Conservation (phyloP, 2,329 filamentous ascomycete species). For the Xenosphaeropsis pyriputrescens region DNA sequence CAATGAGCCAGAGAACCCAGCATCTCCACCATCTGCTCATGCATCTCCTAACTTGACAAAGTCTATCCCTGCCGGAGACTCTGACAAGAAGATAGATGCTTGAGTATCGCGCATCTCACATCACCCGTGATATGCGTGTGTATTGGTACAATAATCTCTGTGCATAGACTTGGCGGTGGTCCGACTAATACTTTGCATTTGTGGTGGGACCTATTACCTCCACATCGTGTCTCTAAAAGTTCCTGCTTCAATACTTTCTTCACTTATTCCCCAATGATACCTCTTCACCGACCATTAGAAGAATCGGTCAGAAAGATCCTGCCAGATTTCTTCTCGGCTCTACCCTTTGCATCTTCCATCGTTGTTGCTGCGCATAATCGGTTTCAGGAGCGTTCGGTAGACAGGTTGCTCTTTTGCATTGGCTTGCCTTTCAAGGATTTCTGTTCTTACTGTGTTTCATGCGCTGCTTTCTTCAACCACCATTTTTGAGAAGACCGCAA, state of each 20-base stretch:
- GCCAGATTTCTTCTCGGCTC: constrained; percentile 14
- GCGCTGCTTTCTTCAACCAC: constrained; percentile 5
- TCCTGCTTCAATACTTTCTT: constrained; percentile 29
- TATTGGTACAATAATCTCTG: constrained; percentile 26
- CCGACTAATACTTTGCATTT: constrained; percentile 24
- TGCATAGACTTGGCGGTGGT: constrained; percentile 27
- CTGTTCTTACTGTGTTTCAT: constrained; percentile 11
- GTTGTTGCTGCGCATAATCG: constrained; percentile 14
- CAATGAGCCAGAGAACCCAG: constrained; percentile 41
- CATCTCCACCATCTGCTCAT: constrained; percentile 55
- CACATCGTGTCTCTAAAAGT: constrained; percentile 13
- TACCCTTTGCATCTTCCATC: constrained; percentile 6
- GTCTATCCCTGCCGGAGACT: constrained; percentile 33
- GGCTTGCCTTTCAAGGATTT: constrained; percentile 8
- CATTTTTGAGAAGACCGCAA: constrained; percentile 1
- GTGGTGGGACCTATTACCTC: constrained; percentile 17
- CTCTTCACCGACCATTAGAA: constrained; percentile 18
- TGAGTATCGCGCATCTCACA: constrained; percentile 11
- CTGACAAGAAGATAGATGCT: constrained; percentile 32
- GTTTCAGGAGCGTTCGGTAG: constrained; percentile 15
- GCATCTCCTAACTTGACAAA: constrained; percentile 53
- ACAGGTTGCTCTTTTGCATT: constrained; percentile 14
- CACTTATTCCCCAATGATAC: constrained; percentile 25
- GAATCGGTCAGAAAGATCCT: constrained; percentile 8
- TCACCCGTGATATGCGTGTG: constrained; percentile 18